Base-by-base conservation (phyloP, 1,284 basidiomycete species). In the Erythrobasidium hasegawianum region DNA sequence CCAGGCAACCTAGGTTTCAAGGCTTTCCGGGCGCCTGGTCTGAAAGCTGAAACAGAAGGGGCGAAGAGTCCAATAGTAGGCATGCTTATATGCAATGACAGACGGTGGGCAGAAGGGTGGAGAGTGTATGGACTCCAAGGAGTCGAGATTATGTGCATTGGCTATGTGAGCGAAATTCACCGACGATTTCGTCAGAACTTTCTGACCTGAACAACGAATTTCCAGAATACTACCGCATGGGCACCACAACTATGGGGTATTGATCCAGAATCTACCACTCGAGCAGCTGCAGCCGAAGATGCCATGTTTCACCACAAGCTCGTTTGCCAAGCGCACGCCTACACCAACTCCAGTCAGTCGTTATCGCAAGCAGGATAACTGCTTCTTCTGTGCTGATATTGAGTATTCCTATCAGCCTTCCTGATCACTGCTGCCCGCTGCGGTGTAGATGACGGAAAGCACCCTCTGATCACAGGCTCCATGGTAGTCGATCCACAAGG, bases 231-330 rank as follows among this genome's bases (percentile, higher is more conserved):
- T 1, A 76, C 74, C 1, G 74, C 75, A 1, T 75, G 74, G 61
- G 73, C 75, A 1, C 75, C 75, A 2, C 68, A 72, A 53, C 71
- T 75, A 0, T 75, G 75, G 74, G 75, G 74, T 2, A 73, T 74
- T 10, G 71, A 73, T 57, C 74, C 74, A 49, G 66, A 64, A 27
- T 62, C 55, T 14, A 75, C 74, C 57, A 69, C 71, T 1, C 56
- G 69, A 18, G 72, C 74, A 56, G 72, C 73, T 52, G 74, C 71
- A 11, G 73, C 73, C 52, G 59, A 64, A 18, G 74, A 74, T 39
- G 75, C 74, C 29, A 75, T 75, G 73, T 76, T 75, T 58, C 75
- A 76, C 53, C 75, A 76, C 64, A 75, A 75, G 69, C 67, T 73
- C 65, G 65, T 75, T 10, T 70, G 75, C 24, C 75, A 76, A 53